A percentile compares a stretch with the other conserved stretches of the same genome.
These are phyloP conservation scores for Solanum sitiens DNA, from an alignment of 257 asterid genomes.

Conservation along the genomic window DNA sequence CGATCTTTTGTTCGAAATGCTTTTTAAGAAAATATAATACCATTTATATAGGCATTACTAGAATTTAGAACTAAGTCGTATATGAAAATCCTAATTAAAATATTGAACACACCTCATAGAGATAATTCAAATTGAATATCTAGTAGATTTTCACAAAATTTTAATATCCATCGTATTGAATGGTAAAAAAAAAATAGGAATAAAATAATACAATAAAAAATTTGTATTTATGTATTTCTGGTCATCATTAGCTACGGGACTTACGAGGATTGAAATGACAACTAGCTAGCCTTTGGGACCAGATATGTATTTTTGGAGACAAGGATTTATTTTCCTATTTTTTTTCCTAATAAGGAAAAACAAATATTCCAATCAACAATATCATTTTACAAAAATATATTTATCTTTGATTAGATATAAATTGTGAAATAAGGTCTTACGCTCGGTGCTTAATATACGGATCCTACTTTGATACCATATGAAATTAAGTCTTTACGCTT, in stretches of 20 bases:
- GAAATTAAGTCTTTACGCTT: accelerated
- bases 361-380: background rate
- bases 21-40: no score
- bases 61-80: no score
- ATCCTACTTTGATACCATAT: accelerated
- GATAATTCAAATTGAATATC: accelerated
- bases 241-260: constrained; percentile 2
- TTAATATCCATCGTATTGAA: background rate
- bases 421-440: no score
- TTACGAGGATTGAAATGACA: background rate
- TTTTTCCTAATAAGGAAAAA: background rate
- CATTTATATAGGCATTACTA: no score
- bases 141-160: accelerated
- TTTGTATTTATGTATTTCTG: background rate
- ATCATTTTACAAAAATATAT: no score
- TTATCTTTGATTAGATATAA: no score
- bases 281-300: background rate
- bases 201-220: background rate
- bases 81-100: no score
- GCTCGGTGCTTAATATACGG: no score
- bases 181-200: background rate
- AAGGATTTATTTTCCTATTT: no score
- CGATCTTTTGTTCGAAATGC: no score
- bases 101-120: accelerated
- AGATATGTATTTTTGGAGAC: background rate